phyloP scores from a whole-genome alignment of 1,284 basidiomycete species.

The Naganishia albida region DNA sequence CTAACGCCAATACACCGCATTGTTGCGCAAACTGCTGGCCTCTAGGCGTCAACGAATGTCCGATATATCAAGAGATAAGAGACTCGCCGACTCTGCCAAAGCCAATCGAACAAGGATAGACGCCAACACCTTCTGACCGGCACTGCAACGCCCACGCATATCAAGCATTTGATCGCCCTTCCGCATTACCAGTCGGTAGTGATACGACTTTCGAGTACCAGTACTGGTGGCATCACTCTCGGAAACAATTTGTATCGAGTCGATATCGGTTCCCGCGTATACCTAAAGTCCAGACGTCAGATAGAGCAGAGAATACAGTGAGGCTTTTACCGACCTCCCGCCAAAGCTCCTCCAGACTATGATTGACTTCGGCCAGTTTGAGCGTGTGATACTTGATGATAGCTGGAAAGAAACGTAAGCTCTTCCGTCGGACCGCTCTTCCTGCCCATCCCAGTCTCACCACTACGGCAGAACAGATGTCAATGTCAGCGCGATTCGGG shows the following conservation, averaged over 20 bases:
- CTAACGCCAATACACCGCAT: constrained; percentile 94
- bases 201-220: constrained; percentile 86
- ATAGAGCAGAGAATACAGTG: too few species aligned
- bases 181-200: constrained; percentile 75
- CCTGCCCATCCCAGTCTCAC: neutral
- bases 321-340: constrained; percentile 61
- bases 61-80: neutral
- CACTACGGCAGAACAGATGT: neutral
- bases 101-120: constrained; percentile 99
- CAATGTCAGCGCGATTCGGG: neutral
- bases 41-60: too few species aligned
- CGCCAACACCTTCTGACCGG: constrained; percentile 91
- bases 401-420: constrained; percentile 61
- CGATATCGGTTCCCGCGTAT: constrained; percentile 98
- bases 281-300: constrained; percentile 55
- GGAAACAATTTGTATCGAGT: constrained; percentile 92
- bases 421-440: neutral
- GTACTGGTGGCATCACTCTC: constrained; percentile 78
- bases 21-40: constrained; percentile 50
- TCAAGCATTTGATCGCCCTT: constrained; percentile 96
- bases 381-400: constrained; percentile 98
- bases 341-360: constrained; percentile 94
- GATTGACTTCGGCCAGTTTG: constrained; percentile 99
- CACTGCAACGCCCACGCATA: constrained; percentile 97
- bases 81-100: constrained; percentile 93